Conservation (phyloP, 306 rosid genomes). For the Canavalia gladiata region DNA sequence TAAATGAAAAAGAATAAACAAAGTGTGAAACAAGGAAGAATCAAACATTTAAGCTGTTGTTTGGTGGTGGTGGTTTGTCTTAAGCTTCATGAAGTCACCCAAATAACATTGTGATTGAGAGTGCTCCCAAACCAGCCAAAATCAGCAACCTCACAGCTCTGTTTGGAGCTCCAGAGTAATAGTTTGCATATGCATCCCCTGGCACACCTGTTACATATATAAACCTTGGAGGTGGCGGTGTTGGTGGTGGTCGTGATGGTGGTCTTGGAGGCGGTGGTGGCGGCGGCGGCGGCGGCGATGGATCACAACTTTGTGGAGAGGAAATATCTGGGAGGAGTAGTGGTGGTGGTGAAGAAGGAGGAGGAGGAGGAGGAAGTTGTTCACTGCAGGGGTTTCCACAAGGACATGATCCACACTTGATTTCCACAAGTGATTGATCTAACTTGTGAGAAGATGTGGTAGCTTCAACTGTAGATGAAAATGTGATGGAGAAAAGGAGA, state of each 20-base stretch:
- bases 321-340: slow-evolving; percentile 44
- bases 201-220: slow-evolving; percentile 70
- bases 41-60: slow-evolving; percentile 22
- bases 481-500: slow-evolving; percentile 45
- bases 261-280: slow-evolving; percentile 42
- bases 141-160: slow-evolving; percentile 43
- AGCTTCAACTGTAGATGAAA: slow-evolving; percentile 34
- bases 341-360: slow-evolving; percentile 41
- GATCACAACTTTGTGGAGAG: slow-evolving; percentile 34
- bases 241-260: slow-evolving; percentile 45
- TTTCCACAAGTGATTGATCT: slow-evolving; percentile 46
- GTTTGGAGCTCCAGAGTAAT: slow-evolving; percentile 50
- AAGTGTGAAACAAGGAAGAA: slow-evolving; percentile 29
- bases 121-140: slow-evolving; percentile 52
- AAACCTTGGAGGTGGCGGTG: slow-evolving; percentile 81
- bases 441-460: slow-evolving; percentile 26
- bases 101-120: slow-evolving; percentile 29
- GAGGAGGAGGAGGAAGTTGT: slow-evolving; percentile 46
- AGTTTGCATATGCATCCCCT: slow-evolving; percentile 54
- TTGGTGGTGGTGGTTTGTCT: background rate
- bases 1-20: slow-evolving; percentile 8
- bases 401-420: slow-evolving; percentile 89
- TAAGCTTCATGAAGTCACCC: slow-evolving; percentile 39
- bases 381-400: slow-evolving; percentile 69
- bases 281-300: slow-evolving; percentile 1